Base-by-base conservation (phyloP, 495 filamentous ascomycete genomes). In the Xylaria nigripes region DNA sequence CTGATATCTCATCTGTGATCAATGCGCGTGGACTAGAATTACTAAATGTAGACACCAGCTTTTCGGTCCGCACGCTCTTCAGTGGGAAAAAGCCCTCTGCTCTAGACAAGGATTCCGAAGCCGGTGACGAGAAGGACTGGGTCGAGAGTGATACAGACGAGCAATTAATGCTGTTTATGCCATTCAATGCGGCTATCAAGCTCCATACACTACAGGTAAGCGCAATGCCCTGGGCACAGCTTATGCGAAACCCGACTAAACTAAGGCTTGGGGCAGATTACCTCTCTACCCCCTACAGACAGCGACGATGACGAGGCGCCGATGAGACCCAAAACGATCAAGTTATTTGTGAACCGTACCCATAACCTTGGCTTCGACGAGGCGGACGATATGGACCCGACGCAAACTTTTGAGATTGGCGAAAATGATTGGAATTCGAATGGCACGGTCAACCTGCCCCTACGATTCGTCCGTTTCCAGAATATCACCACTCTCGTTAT, bases 111-210 rank as follows among this genome's bases (percentile, higher is more conserved):
- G 79, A 80, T 36, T 87, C 86, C 68, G 77, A 68, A 42, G 68
- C 68, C 10, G 63, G 62, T 36, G 69, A 62, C 15, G 67, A 40
- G 15, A 81, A 81, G 48, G 93, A 98, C 70, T 97, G 90, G 89
- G 81, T 96, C n/a, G 89, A 97, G 76, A 96, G 89, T 64, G 94
- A 96, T 65, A 95, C 91, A n/a, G 93, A 98, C 67, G 90, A 96
- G 73, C 94, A 98, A 76, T 69, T 98, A 55, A 87, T 98, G 84
- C 80, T 98, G 48, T 96, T 86, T 67, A 74, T 95, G 45, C 93
- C 93, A 8, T 96, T 98, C 70, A 84, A 90, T 68, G 82, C 86
- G 9, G 89, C 85, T 45, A 61, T 96, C 54, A 98, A 97, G 76
- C 79, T 96, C 25, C 91, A 96, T 66, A 89, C 90, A 5, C 68